These are phyloP conservation scores for Saprolegnia parasitica DNA, from an alignment of 352 stramenopile species.

Conservation along the genomic window DNA sequence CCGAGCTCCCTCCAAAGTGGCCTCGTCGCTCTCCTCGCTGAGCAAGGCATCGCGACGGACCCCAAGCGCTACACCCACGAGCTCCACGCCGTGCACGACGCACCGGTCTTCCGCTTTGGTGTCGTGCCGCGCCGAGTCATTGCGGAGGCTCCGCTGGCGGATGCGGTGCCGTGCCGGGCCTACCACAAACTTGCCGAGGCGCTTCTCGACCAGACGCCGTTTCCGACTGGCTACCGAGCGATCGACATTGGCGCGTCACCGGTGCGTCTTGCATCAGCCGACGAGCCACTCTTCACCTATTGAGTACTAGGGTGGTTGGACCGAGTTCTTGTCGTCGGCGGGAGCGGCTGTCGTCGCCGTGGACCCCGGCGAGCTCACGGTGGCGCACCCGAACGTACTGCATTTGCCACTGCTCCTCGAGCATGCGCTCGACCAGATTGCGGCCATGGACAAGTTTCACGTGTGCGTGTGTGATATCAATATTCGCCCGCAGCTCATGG, in stretches of 20 bases:
- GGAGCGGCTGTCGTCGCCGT: conserved; percentile 48
- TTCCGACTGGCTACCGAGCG: conserved; percentile 33
- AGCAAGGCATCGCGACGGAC: conserved; percentile 31
- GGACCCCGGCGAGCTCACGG: conserved; percentile 44
- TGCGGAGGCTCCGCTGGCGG: no score
- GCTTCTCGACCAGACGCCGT: conserved; percentile 30
- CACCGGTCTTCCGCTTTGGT: conserved; percentile 40
- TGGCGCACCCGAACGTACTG: conserved; percentile 33
- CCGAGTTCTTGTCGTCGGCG: conserved; percentile 41
- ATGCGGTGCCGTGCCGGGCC: conserved; percentile 45
- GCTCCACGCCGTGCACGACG: conserved; percentile 38
- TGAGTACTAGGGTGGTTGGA: conserved; percentile 41
- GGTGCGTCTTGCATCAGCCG: conserved; percentile 23
- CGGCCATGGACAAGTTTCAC: conserved; percentile 35
- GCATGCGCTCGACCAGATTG: conserved; percentile 33
- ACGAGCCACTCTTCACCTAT: background rate
- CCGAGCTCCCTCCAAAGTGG: conserved; percentile 38
- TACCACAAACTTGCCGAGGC: conserved; percentile 57
- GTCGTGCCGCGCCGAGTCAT: conserved; percentile 23
- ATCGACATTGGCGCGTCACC: conserved; percentile 53
- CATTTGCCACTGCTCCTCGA: conserved; percentile 46
- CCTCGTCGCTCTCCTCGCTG: conserved; percentile 36
- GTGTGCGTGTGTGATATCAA: conserved; percentile 54
- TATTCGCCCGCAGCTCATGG: conserved; percentile 36
- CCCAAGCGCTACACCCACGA: conserved; percentile 45